Conservation (phyloP, 768 basidiomycete genomes). For the Phanerodontia chrysosporium region DNA sequence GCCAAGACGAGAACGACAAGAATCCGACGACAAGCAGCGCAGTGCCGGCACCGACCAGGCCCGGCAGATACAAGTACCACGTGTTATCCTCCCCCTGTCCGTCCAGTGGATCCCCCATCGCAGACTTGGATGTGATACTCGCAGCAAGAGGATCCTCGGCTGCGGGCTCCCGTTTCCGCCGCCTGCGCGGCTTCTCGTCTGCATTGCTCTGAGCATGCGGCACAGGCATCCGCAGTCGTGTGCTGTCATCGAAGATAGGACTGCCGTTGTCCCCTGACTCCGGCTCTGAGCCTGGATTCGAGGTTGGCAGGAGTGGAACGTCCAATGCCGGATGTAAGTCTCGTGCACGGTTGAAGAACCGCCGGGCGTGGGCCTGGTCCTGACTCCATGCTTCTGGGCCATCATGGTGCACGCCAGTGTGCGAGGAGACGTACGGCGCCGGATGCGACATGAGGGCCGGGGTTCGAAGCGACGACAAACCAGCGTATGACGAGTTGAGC, state of each 20-base stretch:
- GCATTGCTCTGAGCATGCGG: not conserved
- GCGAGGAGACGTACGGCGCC: conserved; percentile 11
- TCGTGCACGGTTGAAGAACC: conserved; percentile 70
- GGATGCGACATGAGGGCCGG: conserved; percentile 41
- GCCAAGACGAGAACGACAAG: conserved; percentile 60
- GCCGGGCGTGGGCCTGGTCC: conserved; percentile 66
- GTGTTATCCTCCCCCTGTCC: conserved; percentile 60
- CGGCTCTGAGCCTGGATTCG: conserved; percentile 14
- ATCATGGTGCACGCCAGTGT: conserved; percentile 35
- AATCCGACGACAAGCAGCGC: conserved; percentile 76
- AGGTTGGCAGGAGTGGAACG: conserved; percentile 58
- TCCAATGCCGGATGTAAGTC: conserved; percentile 58
- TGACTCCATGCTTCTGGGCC: conserved; percentile 71
- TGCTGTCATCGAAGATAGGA: conserved; percentile 2
- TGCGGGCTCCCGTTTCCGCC: conserved; percentile 15
- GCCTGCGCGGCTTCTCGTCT: conserved; percentile 35
- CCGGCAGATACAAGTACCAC: conserved; percentile 79
- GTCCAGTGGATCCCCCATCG: conserved; percentile 47
- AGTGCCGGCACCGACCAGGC: conserved; percentile 80
- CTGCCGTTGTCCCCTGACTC: conserved; percentile 13
- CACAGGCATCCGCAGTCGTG: not conserved
- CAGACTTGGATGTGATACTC: conserved; percentile 24
- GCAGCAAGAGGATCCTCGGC: conserved; percentile 11
- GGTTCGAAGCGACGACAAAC: conserved; percentile 72
- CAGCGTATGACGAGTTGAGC: conserved; percentile 69